Conservation (phyloP, 2,329 filamentous ascomycete genomes). For the Seiridium unicorne region DNA sequence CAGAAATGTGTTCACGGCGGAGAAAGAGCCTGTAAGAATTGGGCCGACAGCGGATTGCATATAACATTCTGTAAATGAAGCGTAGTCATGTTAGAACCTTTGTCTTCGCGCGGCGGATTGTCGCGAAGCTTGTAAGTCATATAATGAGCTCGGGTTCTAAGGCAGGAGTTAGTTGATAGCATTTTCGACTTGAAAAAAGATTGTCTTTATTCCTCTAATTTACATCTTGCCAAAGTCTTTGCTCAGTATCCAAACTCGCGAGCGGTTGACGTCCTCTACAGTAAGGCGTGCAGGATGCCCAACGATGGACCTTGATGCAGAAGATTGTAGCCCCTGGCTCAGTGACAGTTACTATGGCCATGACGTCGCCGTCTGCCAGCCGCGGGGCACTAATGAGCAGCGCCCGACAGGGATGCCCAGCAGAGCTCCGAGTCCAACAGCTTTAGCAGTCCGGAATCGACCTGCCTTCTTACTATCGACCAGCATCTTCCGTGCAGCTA, state of each 20-base stretch:
- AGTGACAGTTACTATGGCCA: background rate
- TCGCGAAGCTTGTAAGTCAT: slow-evolving; percentile 8
- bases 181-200: background rate
- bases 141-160: background rate
- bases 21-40: slow-evolving; percentile 7
- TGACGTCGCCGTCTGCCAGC: background rate
- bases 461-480: background rate
- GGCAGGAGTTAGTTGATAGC: slow-evolving; percentile 6
- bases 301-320: background rate
- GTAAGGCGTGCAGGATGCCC: too few species aligned
- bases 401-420: slow-evolving; percentile 3
- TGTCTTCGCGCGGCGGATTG: slow-evolving; percentile 6
- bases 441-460: background rate
- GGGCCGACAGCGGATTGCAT: slow-evolving; percentile 5
- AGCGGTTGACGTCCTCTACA: too few species aligned
- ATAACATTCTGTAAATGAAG: background rate
- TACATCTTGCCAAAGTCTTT: too few species aligned
- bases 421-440: background rate
- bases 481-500: background rate
- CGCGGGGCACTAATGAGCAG: slow-evolving; percentile 2
- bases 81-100: slow-evolving; percentile 5
- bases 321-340: background rate
- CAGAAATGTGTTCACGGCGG: slow-evolving; percentile 13
- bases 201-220: too few species aligned
- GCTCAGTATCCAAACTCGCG: too few species aligned